Conservation (phyloP, 2,329 filamentous ascomycete species). For the Paecilomyces sp. region DNA sequence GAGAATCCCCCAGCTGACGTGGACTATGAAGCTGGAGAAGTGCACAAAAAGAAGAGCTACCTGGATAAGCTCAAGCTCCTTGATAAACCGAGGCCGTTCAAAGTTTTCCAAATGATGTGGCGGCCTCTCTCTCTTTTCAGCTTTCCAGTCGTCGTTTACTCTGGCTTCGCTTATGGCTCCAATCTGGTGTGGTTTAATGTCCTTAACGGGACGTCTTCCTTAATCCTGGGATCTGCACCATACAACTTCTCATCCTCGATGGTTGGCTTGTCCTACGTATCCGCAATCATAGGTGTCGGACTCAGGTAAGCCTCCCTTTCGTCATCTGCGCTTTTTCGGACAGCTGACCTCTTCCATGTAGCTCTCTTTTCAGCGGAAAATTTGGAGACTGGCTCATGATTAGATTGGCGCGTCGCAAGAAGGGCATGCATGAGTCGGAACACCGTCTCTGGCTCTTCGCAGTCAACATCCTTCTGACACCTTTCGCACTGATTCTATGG, state of each 20-base stretch:
- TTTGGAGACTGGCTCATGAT: constrained; percentile 18
- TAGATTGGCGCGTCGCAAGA: constrained; percentile 13
- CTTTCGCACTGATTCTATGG: constrained; percentile 7
- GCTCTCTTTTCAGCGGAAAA: constrained; percentile 9
- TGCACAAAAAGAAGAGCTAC: constrained; percentile 8
- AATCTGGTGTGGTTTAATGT: constrained; percentile 24
- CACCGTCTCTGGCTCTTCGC: constrained; percentile 15
- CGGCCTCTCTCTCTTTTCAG: constrained; percentile 20
- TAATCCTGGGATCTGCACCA: constrained; percentile 17
- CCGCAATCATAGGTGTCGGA: constrained; percentile 8
- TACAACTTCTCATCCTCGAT: constrained; percentile 20
- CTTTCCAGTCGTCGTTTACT: constrained; percentile 17
- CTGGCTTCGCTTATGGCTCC: constrained; percentile 22
- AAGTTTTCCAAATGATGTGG: constrained; percentile 15
- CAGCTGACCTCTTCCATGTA: not conserved
- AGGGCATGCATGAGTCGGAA: constrained; percentile 19
- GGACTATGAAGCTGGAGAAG: not conserved
- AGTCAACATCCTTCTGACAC: constrained; percentile 5
- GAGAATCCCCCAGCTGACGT: not conserved
- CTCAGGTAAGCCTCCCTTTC: constrained; percentile 5
- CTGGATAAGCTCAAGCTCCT: constrained; percentile 20
- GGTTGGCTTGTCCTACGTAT: constrained; percentile 19
- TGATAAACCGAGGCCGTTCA: constrained; percentile 8
- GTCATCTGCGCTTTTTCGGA: not conserved
- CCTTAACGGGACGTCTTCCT: constrained; percentile 21